phyloP scores from a whole-genome alignment of 805 yeast genomes.

The Suhomyces canberraensis region DNA sequence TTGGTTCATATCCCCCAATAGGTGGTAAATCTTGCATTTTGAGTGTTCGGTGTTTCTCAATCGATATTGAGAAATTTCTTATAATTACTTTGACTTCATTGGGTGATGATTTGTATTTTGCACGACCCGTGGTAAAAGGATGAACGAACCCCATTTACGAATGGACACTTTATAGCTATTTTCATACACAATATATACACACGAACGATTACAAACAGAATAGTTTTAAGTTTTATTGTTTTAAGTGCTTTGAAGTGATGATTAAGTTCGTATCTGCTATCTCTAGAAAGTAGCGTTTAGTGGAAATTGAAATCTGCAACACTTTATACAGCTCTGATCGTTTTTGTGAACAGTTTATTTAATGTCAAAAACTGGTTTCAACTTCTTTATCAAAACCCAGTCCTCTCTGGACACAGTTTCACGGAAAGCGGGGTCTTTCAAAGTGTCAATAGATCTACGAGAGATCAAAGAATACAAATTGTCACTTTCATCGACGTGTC shows the following conservation, averaged over 20 bases:
- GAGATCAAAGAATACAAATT: slow-evolving; percentile 83
- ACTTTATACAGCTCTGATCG: no score
- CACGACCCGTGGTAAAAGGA: no score
- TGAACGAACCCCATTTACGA: no score
- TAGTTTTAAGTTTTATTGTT: no score
- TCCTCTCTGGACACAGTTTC: slow-evolving; percentile 91
- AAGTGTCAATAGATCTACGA: slow-evolving; percentile 90
- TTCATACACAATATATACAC: no score
- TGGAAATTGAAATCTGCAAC: no score
- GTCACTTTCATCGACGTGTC: slow-evolving; percentile 95
- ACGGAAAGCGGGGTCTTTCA: slow-evolving; percentile 97
- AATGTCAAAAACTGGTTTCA: slow-evolving; percentile 86
- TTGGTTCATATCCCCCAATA: slow-evolving; percentile 76
- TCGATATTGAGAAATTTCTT: slow-evolving; percentile 5
- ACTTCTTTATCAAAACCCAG: slow-evolving; percentile 86
- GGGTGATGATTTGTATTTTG: slow-evolving; percentile 3
- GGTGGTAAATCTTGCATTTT: slow-evolving; percentile 82
- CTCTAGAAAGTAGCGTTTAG: no score
- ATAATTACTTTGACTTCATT: slow-evolving; percentile 6
- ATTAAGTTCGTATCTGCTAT: no score
- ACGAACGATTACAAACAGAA: no score
- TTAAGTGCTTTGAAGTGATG: no score
- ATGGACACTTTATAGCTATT: no score
- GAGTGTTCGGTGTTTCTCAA: no score
- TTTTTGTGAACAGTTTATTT: slow-evolving; percentile 36